Conservation (phyloP, 345 rosid species). For the Hibiscus mutabilis region DNA sequence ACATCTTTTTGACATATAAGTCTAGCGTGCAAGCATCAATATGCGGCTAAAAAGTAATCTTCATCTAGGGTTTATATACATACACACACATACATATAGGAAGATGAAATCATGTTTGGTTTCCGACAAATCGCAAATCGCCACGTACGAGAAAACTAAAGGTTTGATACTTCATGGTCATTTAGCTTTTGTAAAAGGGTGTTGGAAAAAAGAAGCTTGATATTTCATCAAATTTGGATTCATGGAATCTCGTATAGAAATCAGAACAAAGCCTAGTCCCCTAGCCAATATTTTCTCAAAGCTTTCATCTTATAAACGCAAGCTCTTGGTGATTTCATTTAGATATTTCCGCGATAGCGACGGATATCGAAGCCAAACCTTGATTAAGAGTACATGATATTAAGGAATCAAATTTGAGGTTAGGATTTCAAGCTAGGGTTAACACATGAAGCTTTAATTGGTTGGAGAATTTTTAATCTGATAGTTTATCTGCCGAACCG, state of each 20-base stretch:
- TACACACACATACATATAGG: background rate
- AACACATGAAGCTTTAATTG: background rate
- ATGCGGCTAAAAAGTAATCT: background rate
- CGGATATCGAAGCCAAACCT: background rate
- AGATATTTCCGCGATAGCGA: background rate
- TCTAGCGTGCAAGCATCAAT: slow-evolving; percentile 8
- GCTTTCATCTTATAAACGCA: background rate
- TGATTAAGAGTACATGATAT: background rate
- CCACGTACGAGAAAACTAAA: no score
- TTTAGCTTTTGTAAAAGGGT: no score
- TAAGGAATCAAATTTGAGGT: background rate
- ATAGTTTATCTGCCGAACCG: background rate
- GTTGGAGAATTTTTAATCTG: background rate
- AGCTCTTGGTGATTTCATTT: background rate
- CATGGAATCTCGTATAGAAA: slow-evolving; percentile 1
- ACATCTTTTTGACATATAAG: slow-evolving; percentile 1
- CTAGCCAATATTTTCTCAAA: background rate
- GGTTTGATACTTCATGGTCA: no score
- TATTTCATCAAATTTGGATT: background rate
- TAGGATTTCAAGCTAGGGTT: background rate
- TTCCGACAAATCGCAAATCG: no score
- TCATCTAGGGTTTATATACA: background rate
- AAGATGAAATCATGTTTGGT: background rate
- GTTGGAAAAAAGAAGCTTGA: no score
- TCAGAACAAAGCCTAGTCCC: background rate